These are phyloP conservation scores for Sporothrix curviconia DNA, from an alignment of 2,329 filamentous ascomycete species.

Conservation along the genomic window DNA sequence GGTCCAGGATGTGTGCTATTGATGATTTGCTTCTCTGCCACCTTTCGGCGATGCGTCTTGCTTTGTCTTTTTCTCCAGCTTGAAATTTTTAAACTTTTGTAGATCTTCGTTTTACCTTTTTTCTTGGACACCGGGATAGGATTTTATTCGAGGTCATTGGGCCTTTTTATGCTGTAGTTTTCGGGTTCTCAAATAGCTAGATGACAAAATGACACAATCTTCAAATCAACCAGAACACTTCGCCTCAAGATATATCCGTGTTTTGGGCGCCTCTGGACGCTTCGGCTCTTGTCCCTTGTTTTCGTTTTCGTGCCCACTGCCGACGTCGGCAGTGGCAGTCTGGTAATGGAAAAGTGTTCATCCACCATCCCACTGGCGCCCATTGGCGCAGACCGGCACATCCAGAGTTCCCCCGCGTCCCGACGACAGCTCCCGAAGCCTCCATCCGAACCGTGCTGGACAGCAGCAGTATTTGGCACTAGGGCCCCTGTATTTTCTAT, in stretches of 20 bases:
- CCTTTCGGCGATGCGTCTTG: too few species aligned
- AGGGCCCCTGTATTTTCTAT: too few species aligned
- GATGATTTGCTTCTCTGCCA: too few species aligned
- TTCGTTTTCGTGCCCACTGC: slow-evolving; percentile 1
- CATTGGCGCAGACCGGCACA: not conserved
- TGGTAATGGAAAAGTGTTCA: not conserved
- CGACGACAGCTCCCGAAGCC: not conserved
- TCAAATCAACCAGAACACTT: too few species aligned
- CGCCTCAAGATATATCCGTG: too few species aligned
- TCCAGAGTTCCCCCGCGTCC: slow-evolving; percentile 12
- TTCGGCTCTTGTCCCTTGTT: not conserved
- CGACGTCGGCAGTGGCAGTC: not conserved
- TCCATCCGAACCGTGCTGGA: not conserved
- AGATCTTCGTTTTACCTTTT: not conserved
- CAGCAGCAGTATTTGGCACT: too few species aligned
- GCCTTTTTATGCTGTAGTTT: slow-evolving; percentile 1
- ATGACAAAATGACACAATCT: too few species aligned
- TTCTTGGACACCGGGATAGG: not conserved
- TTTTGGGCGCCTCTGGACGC: too few species aligned
- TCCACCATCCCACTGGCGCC: not conserved
- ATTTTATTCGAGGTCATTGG: not conserved
- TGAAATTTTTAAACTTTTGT: not conserved
- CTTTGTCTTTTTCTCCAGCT: too few species aligned
- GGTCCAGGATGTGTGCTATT: too few species aligned
- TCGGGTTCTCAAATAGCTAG: not conserved